Conservation (phyloP, 805 yeast species). For the Schizosaccharomyces lindneri region DNA sequence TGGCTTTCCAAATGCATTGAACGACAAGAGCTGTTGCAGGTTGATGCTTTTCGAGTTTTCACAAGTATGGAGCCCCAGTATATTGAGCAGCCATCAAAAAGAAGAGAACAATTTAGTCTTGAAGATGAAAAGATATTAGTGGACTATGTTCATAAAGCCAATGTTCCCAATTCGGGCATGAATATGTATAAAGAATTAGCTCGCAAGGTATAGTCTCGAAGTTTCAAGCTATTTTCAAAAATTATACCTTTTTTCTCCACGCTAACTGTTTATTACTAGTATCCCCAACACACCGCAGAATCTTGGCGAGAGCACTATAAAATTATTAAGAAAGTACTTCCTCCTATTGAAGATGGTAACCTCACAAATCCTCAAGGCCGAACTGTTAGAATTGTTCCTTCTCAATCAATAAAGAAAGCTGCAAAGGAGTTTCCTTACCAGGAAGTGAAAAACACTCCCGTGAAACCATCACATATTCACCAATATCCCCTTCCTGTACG, state of each 20-base stretch:
- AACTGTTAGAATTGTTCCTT: not conserved
- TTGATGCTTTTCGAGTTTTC: not conserved
- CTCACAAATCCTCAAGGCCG: not conserved
- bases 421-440: too few relatives aligned
- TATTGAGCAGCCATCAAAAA: not conserved
- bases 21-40: not conserved
- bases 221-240: not conserved
- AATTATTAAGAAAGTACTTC: not conserved
- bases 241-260: not conserved
- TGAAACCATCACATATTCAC: too few relatives aligned
- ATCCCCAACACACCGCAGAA: not conserved
- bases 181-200: not conserved
- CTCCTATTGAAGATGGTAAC: not conserved
- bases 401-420: not conserved
- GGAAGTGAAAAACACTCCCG: too few relatives aligned
- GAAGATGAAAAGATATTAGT: not conserved
- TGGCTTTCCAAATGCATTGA: not conserved
- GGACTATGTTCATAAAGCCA: not conserved
- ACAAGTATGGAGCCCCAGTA: not conserved
- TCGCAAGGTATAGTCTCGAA: not conserved
- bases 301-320: slow-evolving; percentile 1
- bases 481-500: too few relatives aligned
- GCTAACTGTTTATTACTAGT: not conserved
- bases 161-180: not conserved
- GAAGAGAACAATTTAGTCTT: not conserved